Evolutionary conservation across 1,139 yeast species (phyloP), one percentile per base, ranked within the genome.

Genomic region (Meyerozyma guilliermondii): DNA sequence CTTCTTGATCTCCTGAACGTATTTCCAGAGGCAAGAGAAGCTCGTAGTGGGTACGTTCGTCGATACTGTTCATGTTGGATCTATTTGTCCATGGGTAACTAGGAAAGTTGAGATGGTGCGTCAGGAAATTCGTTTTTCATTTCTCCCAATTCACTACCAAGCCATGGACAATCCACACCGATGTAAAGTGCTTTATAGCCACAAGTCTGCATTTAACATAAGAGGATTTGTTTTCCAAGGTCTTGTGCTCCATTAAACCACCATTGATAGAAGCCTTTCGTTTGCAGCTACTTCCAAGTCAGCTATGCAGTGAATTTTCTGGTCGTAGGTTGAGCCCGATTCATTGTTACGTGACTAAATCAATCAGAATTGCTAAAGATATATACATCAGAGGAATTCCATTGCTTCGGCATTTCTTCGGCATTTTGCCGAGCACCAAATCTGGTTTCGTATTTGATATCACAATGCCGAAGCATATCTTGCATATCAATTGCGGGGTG

Each of bases 131-230:
- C 4, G 6, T 49, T 48, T 13, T 53, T 44, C 55, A 51, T 51
- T 18, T 51, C 55, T 36, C 49, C 49, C 38, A 50, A 53, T n/a
- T 53, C 31, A 16, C 53, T 35, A 9, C 55, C 55, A 33, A 51
- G 36, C 35, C 50, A 53, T 0, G 55, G 55, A 10, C 53, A 53
- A 23, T 51, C 55, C 13, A 51, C 55, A 5, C 53, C 50, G n/a
- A 51, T 50, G 44, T 50, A 51, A 7, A 51, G 46, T 2, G 52
- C 55, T 40, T 51, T 51, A 38, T 50, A 42, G 3, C 55, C 55
- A 7, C 53, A 20, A 33, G 36, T 8, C 24, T 5, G 8, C 17
- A 33, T 14, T 24, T 33, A 22, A 17, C 36, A 13, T 33, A 33
- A 3, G 36, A 33, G 3, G 36, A 17, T 33, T 33, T 33, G 36